These are phyloP conservation scores for Cymbopogon flexuosus DNA, from an alignment of 202 grass and related monocot genomes.

Conservation along the genomic window DNA sequence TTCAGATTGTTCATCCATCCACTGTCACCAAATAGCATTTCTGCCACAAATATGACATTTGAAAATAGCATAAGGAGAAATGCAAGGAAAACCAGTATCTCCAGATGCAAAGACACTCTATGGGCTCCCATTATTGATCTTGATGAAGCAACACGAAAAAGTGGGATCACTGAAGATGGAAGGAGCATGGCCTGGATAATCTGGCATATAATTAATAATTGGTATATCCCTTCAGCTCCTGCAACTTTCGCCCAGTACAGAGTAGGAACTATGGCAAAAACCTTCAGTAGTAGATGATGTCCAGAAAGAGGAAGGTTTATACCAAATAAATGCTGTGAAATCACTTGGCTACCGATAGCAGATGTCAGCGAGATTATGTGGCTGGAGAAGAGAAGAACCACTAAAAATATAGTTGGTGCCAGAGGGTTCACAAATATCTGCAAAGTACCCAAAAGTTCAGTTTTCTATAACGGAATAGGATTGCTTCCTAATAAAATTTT, in stretches of 20 bases:
- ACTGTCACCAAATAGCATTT: slow-evolving; percentile 84
- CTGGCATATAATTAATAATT: slow-evolving; percentile 73
- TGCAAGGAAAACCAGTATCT: slow-evolving; percentile 59
- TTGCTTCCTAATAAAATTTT: slow-evolving; percentile 19
- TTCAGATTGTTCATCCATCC: slow-evolving; percentile 60
- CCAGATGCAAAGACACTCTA: slow-evolving; percentile 61
- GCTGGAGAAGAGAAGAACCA: slow-evolving; percentile 78
- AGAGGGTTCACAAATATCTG: slow-evolving; percentile 70
- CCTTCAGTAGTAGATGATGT: slow-evolving; percentile 60
- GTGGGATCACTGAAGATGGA: slow-evolving; percentile 65
- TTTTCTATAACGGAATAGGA: not conserved
- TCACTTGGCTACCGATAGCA: slow-evolving; percentile 54
- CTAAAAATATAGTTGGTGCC: slow-evolving; percentile 65
- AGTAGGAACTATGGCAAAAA: slow-evolving; percentile 51
- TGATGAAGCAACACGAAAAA: slow-evolving; percentile 80
- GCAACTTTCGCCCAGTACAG: slow-evolving; percentile 51
- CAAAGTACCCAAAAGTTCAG: slow-evolving; percentile 15
- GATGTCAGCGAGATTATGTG: slow-evolving; percentile 72
- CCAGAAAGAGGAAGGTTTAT: slow-evolving; percentile 40
- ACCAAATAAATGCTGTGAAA: slow-evolving; percentile 69
- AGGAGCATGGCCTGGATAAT: slow-evolving; percentile 72
- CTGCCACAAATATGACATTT: slow-evolving; percentile 69
- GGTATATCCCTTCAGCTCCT: slow-evolving; percentile 74
- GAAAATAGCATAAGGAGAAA: slow-evolving; percentile 67
- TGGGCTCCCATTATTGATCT: slow-evolving; percentile 72